phyloP scores from a whole-genome alignment of 768 basidiomycete genomes.

The Chalciporus piperatus region DNA sequence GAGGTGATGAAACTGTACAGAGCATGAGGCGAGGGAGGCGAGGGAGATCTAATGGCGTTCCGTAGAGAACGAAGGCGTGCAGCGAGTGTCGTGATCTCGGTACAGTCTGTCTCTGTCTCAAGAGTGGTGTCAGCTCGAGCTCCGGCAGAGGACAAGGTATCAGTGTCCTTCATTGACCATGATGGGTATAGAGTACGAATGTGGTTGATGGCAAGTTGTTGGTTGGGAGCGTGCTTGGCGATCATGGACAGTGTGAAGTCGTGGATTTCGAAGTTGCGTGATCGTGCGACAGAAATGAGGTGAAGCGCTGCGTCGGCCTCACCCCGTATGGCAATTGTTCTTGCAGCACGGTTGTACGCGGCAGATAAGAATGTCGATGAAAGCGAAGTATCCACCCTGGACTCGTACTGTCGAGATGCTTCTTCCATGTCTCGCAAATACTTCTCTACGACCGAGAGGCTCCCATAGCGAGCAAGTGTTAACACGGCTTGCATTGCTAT shows the following conservation, averaged over 20 bases:
- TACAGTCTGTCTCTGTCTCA: neutral
- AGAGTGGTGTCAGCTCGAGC: neutral
- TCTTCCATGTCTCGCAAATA: slow-evolving; percentile 38
- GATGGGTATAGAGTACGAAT: slow-evolving; percentile 15
- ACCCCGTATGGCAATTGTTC: slow-evolving; percentile 38
- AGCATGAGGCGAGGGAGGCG: slow-evolving; percentile 20
- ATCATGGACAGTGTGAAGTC: slow-evolving; percentile 35
- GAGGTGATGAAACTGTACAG: slow-evolving; percentile 18
- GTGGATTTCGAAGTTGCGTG: slow-evolving; percentile 32
- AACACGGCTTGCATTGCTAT: slow-evolving; percentile 31
- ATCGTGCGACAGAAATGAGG: slow-evolving; percentile 39
- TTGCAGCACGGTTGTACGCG: slow-evolving; percentile 40
- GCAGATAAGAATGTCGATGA: slow-evolving; percentile 11
- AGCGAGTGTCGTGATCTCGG: slow-evolving; percentile 13
- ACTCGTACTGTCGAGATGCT: slow-evolving; percentile 11
- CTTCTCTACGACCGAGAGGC: slow-evolving; percentile 27
- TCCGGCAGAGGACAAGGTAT: neutral
- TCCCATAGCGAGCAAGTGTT: slow-evolving; percentile 43
- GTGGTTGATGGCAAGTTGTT: neutral
- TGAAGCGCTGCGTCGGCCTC: slow-evolving; percentile 41
- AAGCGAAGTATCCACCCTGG: neutral
- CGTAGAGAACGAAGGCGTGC: slow-evolving; percentile 26
- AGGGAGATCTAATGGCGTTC: slow-evolving; percentile 19
- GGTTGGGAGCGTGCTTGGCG: slow-evolving; percentile 24
- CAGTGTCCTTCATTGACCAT: slow-evolving; percentile 3